These are phyloP conservation scores for Sisymbrium irio DNA, from an alignment of 345 rosid species.

Conservation along the genomic window DNA sequence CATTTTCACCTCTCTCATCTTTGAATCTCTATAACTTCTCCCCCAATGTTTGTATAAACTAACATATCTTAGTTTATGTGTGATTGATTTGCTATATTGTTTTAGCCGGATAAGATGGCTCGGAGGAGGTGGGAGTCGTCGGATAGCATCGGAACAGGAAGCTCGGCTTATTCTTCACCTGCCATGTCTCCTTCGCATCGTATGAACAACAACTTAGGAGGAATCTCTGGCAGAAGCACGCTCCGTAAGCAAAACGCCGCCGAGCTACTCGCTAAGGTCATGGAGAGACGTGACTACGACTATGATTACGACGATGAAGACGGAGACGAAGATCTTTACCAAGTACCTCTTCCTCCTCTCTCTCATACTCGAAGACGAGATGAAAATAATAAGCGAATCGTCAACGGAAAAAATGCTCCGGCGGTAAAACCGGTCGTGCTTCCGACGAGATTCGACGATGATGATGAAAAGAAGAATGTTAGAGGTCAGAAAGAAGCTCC, in stretches of 20 bases:
- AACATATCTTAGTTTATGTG: neutral
- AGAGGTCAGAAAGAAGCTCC: constrained; percentile 50
- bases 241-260: constrained; percentile 96
- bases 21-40: neutral
- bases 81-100: neutral
- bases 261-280: constrained; percentile 81
- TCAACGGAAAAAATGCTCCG: constrained; percentile 58
- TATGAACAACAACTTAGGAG: constrained; percentile 34
- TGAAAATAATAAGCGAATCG: constrained; percentile 26
- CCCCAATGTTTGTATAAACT: neutral
- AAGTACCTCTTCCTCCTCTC: constrained; percentile 37
- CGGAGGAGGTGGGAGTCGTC: constrained; percentile 67
- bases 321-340: constrained; percentile 60
- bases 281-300: constrained; percentile 72
- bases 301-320: constrained; percentile 53
- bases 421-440: constrained; percentile 26
- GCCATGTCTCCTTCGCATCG: constrained; percentile 81
- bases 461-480: neutral
- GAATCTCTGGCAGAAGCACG: constrained; percentile 49
- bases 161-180: constrained; percentile 87
- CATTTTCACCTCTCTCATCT: neutral
- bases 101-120: constrained; percentile 45
- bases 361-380: constrained; percentile 25
- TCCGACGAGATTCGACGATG: constrained; percentile 16
- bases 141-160: constrained; percentile 53